A percentile compares a stretch with the other conserved stretches of the same genome.
Evolutionary conservation across 345 rosid species (phyloP).

Genomic region (Kernera saxatilis): DNA sequence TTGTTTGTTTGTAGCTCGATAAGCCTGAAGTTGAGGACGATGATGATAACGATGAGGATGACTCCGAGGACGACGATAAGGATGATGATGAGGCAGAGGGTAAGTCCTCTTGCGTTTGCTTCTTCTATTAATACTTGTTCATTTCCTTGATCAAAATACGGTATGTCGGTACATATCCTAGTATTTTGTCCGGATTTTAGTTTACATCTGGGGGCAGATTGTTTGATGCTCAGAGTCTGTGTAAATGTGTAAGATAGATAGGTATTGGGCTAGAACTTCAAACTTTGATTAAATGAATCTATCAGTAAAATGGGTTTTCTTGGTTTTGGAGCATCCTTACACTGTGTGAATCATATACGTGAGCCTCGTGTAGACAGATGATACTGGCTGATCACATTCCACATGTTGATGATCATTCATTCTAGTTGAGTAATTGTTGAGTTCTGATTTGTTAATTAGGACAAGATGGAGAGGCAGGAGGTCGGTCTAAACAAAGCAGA

Average conservation of each 20-base stretch:
- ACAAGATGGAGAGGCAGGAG: conserved; percentile 57
- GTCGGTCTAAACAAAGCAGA: conserved; percentile 80
- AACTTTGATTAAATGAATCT: neutral
- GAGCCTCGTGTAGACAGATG: neutral
- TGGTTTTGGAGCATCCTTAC: neutral
- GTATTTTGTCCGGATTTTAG: neutral
- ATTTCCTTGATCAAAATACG: neutral
- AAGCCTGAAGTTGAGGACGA: conserved; percentile 70
- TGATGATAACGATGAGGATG: conserved; percentile 57
- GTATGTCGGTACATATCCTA: neutral
- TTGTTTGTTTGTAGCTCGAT: conserved; percentile 40
- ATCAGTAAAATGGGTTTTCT: neutral
- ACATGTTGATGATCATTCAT: neutral
- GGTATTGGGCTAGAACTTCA: neutral
- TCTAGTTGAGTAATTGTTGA: neutral
- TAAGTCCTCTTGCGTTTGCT: neutral
- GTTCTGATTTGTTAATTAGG: conserved; percentile 9
- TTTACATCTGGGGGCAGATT: neutral
- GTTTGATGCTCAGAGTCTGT: neutral
- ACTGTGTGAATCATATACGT: neutral
- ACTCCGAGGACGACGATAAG: conserved; percentile 57
- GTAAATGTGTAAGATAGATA: neutral
- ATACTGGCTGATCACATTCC: no score
- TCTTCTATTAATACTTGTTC: neutral
- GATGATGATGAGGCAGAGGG: conserved; percentile 57